phyloP scores from a whole-genome alignment of 371 early-diverging fungal species.

The Mucor circinelloides region DNA sequence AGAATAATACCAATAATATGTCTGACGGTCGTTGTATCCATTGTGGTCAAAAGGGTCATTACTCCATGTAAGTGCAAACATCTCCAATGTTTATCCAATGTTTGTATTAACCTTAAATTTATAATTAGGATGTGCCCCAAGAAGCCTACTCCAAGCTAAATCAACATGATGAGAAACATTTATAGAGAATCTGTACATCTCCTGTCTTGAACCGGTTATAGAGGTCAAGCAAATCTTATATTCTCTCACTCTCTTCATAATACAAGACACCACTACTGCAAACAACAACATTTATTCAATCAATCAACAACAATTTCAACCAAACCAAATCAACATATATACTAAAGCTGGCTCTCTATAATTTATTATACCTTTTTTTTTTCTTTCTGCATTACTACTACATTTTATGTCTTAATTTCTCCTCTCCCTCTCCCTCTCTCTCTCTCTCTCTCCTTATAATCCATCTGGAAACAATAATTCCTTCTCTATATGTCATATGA shows the following conservation, averaged over 20 bases:
- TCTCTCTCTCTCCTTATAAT: background rate
- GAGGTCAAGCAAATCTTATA: slow-evolving; percentile 10
- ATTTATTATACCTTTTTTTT: slow-evolving; percentile 2
- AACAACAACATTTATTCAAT: slow-evolving; percentile 5
- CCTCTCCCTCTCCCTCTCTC: background rate
- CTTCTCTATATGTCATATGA: background rate
- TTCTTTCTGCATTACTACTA: background rate
- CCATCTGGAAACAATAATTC: background rate
- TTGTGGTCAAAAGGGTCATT: slow-evolving; percentile 52
- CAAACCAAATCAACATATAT: background rate
- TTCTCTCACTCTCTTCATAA: background rate
- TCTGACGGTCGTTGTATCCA: slow-evolving; percentile 57
- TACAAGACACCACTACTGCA: background rate
- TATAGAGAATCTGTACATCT: background rate
- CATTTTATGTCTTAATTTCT: slow-evolving; percentile 1
- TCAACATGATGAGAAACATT: background rate
- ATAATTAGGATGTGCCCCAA: slow-evolving; percentile 44
- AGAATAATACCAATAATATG: slow-evolving; percentile 18
- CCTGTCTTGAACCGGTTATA: slow-evolving; percentile 18
- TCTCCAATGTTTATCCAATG: background rate
- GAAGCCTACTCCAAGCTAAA: slow-evolving; percentile 34
- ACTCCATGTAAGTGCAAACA: slow-evolving; percentile 40
- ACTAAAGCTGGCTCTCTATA: slow-evolving; percentile 16
- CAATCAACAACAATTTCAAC: background rate
- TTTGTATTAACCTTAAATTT: background rate